Base-by-base conservation (phyloP, 345 rosid species). In the Conringia planisiliqua region DNA sequence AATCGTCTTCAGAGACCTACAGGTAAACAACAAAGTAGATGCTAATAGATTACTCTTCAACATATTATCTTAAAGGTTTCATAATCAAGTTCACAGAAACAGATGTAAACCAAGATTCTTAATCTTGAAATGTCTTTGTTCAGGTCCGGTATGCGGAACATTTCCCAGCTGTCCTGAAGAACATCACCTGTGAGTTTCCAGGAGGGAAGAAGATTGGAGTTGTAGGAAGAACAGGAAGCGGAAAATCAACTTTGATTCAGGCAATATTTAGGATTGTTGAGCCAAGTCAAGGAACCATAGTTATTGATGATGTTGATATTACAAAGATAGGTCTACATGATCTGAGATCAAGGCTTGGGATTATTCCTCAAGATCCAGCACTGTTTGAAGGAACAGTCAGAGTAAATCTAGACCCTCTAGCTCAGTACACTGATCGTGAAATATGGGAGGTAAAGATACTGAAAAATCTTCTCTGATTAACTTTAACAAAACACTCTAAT, bases 281-380 rank as follows among this genome's bases (percentile, higher is more conserved):
- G 63, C 87, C 97, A 13, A 86, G 86, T 77, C 87, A 89, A 51
- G 98, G 98, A 71, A 89, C 89, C 68, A 91, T 93, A 71, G 70
- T 85, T 51, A 91, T 93, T 18, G 98, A 93, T 35, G 64, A 85
- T 12, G 83, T 89, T 6, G 98, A 93, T 72, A 86, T 91, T 24
- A 81, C 88, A 22, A 86, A 85, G 81, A 93, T 93, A 51, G 97
- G 98, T 63, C 92, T 93, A 62, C 91, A 91, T 78, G 98, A 88
- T 76, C 72, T 93, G 52, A 75, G 98, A 78, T 87, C 94, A 66
- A 89, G 92, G 61, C 95, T 93, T 58, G 89, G 97, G 62, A 93
- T 93, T 81, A 93, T 93, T 57, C 98, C 98, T 3, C 97, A 93
- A 83, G 98, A 93, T 81, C 98, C 98, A 10, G 89, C 92, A 72